Evolutionary conservation across 352 stramenopile species (phyloP).

Genomic region (Globisporangium barbulae): DNA sequence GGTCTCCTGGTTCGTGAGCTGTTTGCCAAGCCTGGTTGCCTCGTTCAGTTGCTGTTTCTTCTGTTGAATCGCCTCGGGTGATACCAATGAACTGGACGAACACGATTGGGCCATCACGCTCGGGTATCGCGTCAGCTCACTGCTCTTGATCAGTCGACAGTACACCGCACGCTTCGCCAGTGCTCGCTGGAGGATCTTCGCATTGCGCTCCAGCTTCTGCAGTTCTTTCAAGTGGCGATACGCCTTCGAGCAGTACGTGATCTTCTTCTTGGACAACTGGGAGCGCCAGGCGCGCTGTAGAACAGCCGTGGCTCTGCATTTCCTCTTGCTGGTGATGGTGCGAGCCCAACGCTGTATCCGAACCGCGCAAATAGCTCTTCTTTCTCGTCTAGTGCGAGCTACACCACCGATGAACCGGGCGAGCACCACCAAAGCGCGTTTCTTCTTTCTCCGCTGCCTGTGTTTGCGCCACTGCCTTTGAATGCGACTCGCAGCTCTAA

Average conservation of each 20-base stretch:
- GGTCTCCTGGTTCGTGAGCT: slow-evolving; percentile 28
- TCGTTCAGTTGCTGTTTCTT: slow-evolving; percentile 24
- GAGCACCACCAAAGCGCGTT: slow-evolving; percentile 19
- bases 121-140: slow-evolving; percentile 31
- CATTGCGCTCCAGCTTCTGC: slow-evolving; percentile 28
- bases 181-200: slow-evolving; percentile 43
- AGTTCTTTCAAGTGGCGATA: slow-evolving; percentile 30
- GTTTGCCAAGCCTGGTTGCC: slow-evolving; percentile 17
- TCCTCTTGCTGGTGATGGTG: neutral
- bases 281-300: slow-evolving; percentile 51
- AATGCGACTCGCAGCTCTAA: slow-evolving; percentile 30
- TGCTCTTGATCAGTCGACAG: slow-evolving; percentile 23
- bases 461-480: slow-evolving; percentile 30
- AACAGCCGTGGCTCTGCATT: slow-evolving; percentile 10
- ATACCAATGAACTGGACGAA: neutral
- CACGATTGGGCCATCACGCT: slow-evolving; percentile 20
- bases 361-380: neutral
- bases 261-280: slow-evolving; percentile 32
- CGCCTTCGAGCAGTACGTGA: slow-evolving; percentile 26
- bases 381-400: slow-evolving; percentile 8
- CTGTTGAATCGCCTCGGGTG: slow-evolving; percentile 10
- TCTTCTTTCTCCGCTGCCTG: slow-evolving; percentile 7
- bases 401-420: slow-evolving; percentile 20
- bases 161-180: slow-evolving; percentile 30
- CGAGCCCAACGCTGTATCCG: slow-evolving; percentile 39